These are phyloP conservation scores for Vigna radiata DNA, from an alignment of 306 rosid species.

Conservation along the genomic window DNA sequence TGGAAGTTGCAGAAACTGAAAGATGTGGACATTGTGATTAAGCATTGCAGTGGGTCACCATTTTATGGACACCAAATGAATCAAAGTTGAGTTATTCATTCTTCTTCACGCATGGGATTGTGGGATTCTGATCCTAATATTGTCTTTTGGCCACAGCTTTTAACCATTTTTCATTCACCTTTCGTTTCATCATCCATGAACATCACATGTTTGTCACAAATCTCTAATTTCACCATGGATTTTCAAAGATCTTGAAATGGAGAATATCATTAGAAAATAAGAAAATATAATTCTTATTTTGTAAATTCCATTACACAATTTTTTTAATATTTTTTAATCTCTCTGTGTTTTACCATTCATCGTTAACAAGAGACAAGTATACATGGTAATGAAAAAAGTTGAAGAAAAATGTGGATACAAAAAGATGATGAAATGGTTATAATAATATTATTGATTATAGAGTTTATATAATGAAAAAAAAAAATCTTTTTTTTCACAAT, in stretches of 20 bases:
- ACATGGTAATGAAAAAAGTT: no score
- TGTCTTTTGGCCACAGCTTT: background rate
- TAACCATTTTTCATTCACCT: background rate
- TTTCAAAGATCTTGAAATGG: background rate
- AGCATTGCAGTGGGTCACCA: background rate
- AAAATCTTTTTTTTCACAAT: no score
- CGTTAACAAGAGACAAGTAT: no score
- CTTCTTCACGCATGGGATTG: background rate
- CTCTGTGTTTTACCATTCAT: no score
- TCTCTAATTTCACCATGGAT: background rate
- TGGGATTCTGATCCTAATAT: background rate
- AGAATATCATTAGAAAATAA: no score
- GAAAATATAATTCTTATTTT: no score
- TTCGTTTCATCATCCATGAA: background rate
- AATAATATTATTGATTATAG: no score
- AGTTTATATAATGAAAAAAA: no score
- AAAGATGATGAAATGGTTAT: no score
- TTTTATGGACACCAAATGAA: background rate
- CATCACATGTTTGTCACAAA: background rate
- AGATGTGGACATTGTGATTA: background rate
- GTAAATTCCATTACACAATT: no score
- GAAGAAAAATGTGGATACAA: no score
- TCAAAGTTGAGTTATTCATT: background rate
- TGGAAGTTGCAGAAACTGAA: background rate
- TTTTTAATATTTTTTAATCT: no score